Conservation (phyloP, 2,329 filamentous ascomycete genomes). For the Graphilbum sp. region DNA sequence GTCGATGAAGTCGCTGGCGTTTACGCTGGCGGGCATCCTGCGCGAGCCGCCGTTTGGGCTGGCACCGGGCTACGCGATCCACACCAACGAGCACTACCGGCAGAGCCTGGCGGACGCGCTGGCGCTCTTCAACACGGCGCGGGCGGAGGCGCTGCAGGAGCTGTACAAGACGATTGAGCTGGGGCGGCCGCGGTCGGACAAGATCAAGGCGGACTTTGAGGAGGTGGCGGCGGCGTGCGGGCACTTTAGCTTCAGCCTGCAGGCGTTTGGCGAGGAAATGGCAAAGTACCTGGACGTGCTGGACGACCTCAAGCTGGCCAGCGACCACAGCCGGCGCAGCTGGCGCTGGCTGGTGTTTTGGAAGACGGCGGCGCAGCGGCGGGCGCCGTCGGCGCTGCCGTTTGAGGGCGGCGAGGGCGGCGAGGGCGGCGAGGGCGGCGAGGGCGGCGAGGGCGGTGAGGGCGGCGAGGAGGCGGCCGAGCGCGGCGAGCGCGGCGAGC, state of each 20-base stretch:
- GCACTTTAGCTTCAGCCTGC: slow-evolving; percentile 83
- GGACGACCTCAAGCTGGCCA: slow-evolving; percentile 64
- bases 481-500: background rate
- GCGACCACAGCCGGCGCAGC: slow-evolving; percentile 42
- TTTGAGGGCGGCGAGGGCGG: slow-evolving; percentile 12
- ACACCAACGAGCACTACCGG: slow-evolving; percentile 63
- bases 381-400: slow-evolving; percentile 11
- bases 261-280: slow-evolving; percentile 84
- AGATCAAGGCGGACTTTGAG: slow-evolving; percentile 82
- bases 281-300: slow-evolving; percentile 67
- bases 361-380: slow-evolving; percentile 18
- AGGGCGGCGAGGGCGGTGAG: background rate
- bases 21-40: slow-evolving; percentile 75
- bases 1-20: slow-evolving; percentile 91
- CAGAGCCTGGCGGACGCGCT: slow-evolving; percentile 69
- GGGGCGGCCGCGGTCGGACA: slow-evolving; percentile 48
- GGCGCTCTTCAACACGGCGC: slow-evolving; percentile 58
- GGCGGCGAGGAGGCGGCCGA: slow-evolving; percentile 9
- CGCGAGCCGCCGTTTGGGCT: slow-evolving; percentile 71
- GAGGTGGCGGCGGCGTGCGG: slow-evolving; percentile 96
- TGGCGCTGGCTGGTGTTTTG: slow-evolving; percentile 87
- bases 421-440: background rate
- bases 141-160: slow-evolving; percentile 57
- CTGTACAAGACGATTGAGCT: slow-evolving; percentile 71
- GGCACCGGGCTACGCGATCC: slow-evolving; percentile 49